Base-by-base conservation (phyloP, 2,329 filamentous ascomycete genomes). In the Hypoxylon rubiginosum region DNA sequence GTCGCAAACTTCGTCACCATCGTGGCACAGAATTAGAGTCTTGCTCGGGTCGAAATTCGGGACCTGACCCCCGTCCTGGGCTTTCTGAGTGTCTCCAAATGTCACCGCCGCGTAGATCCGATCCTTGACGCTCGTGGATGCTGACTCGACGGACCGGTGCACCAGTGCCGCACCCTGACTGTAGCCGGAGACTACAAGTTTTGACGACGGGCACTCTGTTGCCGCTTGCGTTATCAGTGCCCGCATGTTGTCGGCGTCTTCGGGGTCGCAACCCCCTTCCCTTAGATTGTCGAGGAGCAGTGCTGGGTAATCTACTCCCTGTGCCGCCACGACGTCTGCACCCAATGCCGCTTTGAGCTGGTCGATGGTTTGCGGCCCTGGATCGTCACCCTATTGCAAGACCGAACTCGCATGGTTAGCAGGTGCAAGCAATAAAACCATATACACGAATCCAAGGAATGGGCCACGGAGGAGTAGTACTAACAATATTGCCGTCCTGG, bases 1-100 rank as follows among this genome's bases (percentile, higher is more conserved):
- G 3, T 74, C 58, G 63, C 86, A 88, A 5, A 88, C 85, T 9
- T 82, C 76, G 67, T 88, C 86, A 0, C 82, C 85, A 3, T 67
- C 49, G 30, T 83, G 80, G 64, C 86, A 88, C 39, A 83, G 81
- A 19, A 84, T 82, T 70, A 83, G 66, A 2, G 75, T 70, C 58
- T 77, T 61, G 41, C 62, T 65, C 30, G 68, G 54, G 6, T 72
- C 73, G 53, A 77, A 78, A 11, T 73, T 72, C 8, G 78, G 78
- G n/a, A 81, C 73, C 28, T 66, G 63, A 0, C 74, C 75, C 1
- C 63, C 59, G 53, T 80, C 77, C 67, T 79, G 78, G 21, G 66
- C 30, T 71, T 76, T 79, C 71, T 78, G 74, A 17, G 81, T 82
- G 64, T 82, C 80, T 1, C 82, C 82, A 58, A 79, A 84, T 7